These are phyloP conservation scores for Phlegmacium glaucopus DNA, from an alignment of 768 basidiomycete genomes.

Conservation along the genomic window DNA sequence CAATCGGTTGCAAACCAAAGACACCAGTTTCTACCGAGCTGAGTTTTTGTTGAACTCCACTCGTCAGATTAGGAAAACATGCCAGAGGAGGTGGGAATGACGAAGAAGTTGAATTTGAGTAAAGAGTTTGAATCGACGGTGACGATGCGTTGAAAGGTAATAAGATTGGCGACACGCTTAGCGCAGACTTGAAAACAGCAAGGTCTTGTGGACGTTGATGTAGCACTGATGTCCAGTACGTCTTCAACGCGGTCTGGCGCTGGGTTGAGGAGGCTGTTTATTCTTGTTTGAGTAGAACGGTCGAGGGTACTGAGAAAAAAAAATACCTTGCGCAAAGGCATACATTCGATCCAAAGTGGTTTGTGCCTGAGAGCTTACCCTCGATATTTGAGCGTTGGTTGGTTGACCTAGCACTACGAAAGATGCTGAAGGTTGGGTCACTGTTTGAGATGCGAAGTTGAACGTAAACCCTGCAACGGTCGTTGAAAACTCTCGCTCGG, in stretches of 20 bases:
- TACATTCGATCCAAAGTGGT: constrained; percentile 56
- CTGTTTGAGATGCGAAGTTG: constrained; percentile 56
- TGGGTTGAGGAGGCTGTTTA: constrained; percentile 55
- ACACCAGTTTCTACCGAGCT: constrained; percentile 46
- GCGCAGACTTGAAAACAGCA: constrained; percentile 40
- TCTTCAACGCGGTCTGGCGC: constrained; percentile 40
- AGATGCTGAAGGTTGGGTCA: constrained; percentile 38
- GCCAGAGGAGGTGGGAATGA: constrained; percentile 58
- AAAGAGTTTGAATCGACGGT: constrained; percentile 33
- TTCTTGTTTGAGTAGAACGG: constrained; percentile 4
- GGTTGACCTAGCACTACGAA: constrained; percentile 49
- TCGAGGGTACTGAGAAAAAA: background rate
- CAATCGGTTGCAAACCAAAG: constrained; percentile 42
- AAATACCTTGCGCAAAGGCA: constrained; percentile 54
- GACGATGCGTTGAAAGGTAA: constrained; percentile 57
- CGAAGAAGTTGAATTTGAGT: constrained; percentile 35
- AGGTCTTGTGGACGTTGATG: constrained; percentile 42
- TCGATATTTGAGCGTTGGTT: constrained; percentile 37
- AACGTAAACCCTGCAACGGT: constrained; percentile 50
- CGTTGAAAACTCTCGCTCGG: constrained; percentile 34
- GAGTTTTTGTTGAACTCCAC: constrained; percentile 36
- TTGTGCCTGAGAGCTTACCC: constrained; percentile 35
- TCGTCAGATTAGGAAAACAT: constrained; percentile 54
- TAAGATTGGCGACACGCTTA: constrained; percentile 45
- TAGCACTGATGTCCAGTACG: constrained; percentile 55